A percentile compares a stretch with the other conserved stretches of the same genome.
phyloP scores from a whole-genome alignment of 129 eudicot species.

The Gnaphalium uliginosum region DNA sequence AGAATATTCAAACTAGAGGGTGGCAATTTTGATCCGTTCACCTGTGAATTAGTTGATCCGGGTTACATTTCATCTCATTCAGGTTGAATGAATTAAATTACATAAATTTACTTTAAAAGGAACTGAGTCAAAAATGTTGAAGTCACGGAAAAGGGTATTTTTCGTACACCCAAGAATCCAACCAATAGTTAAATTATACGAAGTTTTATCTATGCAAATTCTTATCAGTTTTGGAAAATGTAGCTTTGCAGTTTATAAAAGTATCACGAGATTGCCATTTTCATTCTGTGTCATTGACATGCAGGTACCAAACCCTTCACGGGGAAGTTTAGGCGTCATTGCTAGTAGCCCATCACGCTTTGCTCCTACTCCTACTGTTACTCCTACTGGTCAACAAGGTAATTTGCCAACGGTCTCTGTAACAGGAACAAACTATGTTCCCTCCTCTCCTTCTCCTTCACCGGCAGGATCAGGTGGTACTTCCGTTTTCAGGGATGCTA shows the following conservation, averaged over 20 bases:
- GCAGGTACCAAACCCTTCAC: slow-evolving; percentile 69
- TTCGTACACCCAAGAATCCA: not conserved
- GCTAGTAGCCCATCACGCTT: slow-evolving; percentile 83
- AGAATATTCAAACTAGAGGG: not conserved
- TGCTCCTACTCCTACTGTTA: slow-evolving; percentile 60
- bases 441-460: slow-evolving; percentile 95
- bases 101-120: not conserved
- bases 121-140: not conserved
- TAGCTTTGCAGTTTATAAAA: not conserved
- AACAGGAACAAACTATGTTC: slow-evolving; percentile 77
- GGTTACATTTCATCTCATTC: not conserved
- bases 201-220: no score
- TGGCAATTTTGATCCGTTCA: not conserved
- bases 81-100: not conserved
- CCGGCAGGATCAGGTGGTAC: slow-evolving; percentile 94
- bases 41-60: not conserved
- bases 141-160: not conserved
- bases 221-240: not conserved
- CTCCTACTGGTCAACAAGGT: slow-evolving; percentile 65
- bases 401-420: slow-evolving; percentile 63
- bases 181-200: not conserved
- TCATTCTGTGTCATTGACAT: not conserved
- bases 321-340: slow-evolving; percentile 47
- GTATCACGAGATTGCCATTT: not conserved
- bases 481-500: slow-evolving; percentile 63